phyloP scores from a whole-genome alignment of 2,329 filamentous ascomycete genomes.

The Chrysoporthe deuterocubensis region DNA sequence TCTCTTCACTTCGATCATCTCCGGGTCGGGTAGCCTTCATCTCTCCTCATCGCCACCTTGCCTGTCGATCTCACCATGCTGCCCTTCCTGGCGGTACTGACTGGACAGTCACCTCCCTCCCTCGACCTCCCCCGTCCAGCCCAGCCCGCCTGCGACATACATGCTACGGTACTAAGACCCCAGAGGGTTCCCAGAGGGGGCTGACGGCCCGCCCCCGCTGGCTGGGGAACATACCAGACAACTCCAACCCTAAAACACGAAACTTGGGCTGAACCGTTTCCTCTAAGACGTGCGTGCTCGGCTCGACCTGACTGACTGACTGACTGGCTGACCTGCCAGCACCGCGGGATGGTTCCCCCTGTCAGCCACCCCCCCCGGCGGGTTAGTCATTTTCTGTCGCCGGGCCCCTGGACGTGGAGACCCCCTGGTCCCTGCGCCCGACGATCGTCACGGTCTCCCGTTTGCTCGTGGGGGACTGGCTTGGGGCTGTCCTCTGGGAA shows the following conservation, averaged over 20 bases:
- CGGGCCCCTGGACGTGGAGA: background rate
- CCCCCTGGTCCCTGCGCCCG: background rate
- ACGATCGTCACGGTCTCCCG: background rate
- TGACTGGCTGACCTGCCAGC: too few relatives aligned
- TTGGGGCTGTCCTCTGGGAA: background rate
- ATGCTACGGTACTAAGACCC: too few relatives aligned
- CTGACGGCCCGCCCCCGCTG: too few relatives aligned
- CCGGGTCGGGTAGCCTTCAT: background rate
- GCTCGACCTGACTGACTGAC: too few relatives aligned
- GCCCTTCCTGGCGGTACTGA: too few relatives aligned
- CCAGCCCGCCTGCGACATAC: background rate
- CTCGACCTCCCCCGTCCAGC: background rate
- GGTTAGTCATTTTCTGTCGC: background rate
- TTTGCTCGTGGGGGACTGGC: background rate
- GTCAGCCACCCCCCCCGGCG: background rate
- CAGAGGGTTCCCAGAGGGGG: too few relatives aligned
- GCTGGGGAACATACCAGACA: too few relatives aligned
- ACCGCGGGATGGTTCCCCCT: background rate
- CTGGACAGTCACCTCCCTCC: background rate
- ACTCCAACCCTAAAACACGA: too few relatives aligned
- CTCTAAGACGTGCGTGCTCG: too few relatives aligned
- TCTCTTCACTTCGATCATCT: slow-evolving; percentile 7
- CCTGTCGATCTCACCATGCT: background rate
- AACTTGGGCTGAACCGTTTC: too few relatives aligned
- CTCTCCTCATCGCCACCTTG: background rate